Base-by-base conservation (phyloP, 2,329 filamentous ascomycete species). In the Colletotrichum lentis region DNA sequence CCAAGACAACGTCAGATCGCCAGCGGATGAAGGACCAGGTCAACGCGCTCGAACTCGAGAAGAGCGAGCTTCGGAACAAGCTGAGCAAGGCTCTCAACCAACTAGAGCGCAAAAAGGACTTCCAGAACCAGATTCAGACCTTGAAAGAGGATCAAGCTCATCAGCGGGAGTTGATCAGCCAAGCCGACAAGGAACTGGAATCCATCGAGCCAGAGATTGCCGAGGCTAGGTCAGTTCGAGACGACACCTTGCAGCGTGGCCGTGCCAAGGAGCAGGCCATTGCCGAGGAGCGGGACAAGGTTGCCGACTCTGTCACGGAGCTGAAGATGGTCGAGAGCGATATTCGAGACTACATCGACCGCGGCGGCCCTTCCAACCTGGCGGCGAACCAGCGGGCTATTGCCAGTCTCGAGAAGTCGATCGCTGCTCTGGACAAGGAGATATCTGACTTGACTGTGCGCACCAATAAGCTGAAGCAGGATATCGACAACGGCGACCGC, bases 331-430 rank as follows among this genome's bases (percentile, higher is more conserved):
- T 93, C 53, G 91, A 93, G 70, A 83, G 85, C 60, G 91, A 95
- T 58, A 97, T 99, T 70, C 87, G 89, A 69, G 87, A 88, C 43
- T 99, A 98, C 76, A 81, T 92, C 47, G 87, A 93, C 62, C 85
- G 89, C 46, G 93, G 91, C 63, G 95, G 94, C 0, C 87, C 90
- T 4, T 83, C 84, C 41, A 90, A 91, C 71, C 86, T 98, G 44
- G 85, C 86, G 12, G 84, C 85, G 22, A 92, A 92, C 73, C 86
- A 90, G 74, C 85, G 86, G 27, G 89, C 92, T 56, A 90, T 97
- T 53, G 83, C 88, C 24, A 79, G 78, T 11, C 83, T 97, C 18
- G 88, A 95, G 74, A 82, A 85, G 70, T 85, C 89, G 27, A 90
- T 96, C 62, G 78, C 83, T 46, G 82, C 82, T 20, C 82, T 90